Evolutionary conservation across 2,329 filamentous ascomycete species (phyloP).

Genomic region (Neonectria sp.): DNA sequence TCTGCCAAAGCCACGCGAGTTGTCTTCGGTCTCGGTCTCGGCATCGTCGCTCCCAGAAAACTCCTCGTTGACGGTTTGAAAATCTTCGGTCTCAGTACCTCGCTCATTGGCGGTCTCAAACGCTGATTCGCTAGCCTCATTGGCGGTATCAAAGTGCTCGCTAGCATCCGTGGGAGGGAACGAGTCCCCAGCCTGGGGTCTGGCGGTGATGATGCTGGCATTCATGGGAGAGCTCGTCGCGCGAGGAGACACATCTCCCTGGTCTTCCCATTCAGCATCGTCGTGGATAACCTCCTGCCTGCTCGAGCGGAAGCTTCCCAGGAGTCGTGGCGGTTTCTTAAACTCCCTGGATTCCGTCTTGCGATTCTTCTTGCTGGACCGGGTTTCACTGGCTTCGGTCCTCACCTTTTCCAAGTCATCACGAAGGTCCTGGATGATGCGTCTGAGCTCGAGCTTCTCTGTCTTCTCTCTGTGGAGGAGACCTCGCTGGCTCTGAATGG

Average conservation of each 20-base stretch:
- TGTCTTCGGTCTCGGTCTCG: slow-evolving; percentile 91
- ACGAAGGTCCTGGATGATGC: slow-evolving; percentile 93
- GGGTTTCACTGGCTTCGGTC: slow-evolving; percentile 62
- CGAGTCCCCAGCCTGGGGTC: slow-evolving; percentile 30
- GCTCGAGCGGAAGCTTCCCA: slow-evolving; percentile 82
- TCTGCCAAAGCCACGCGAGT: slow-evolving; percentile 59
- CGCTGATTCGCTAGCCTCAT: slow-evolving; percentile 78
- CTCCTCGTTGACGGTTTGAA: slow-evolving; percentile 93
- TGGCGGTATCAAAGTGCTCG: slow-evolving; percentile 85
- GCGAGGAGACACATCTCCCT: slow-evolving; percentile 58
- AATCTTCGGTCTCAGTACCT: slow-evolving; percentile 91
- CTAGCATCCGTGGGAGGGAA: slow-evolving; percentile 64
- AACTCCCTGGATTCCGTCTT: slow-evolving; percentile 77
- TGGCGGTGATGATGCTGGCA: slow-evolving; percentile 37
- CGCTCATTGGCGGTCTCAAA: slow-evolving; percentile 83
- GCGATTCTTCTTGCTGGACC: slow-evolving; percentile 72
- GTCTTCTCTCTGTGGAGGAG: slow-evolving; percentile 98
- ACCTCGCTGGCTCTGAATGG: slow-evolving; percentile 95
- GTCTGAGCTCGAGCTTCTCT: slow-evolving; percentile 95
- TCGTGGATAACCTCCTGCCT: slow-evolving; percentile 85
- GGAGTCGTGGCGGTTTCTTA: slow-evolving; percentile 84
- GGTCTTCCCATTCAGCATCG: slow-evolving; percentile 93
- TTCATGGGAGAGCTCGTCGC: slow-evolving; percentile 40
- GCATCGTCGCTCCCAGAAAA: slow-evolving; percentile 82
- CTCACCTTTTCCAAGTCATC: slow-evolving; percentile 88